These are phyloP conservation scores for Fraxinus albicans DNA, from an alignment of 305 asterid species.

Conservation along the genomic window DNA sequence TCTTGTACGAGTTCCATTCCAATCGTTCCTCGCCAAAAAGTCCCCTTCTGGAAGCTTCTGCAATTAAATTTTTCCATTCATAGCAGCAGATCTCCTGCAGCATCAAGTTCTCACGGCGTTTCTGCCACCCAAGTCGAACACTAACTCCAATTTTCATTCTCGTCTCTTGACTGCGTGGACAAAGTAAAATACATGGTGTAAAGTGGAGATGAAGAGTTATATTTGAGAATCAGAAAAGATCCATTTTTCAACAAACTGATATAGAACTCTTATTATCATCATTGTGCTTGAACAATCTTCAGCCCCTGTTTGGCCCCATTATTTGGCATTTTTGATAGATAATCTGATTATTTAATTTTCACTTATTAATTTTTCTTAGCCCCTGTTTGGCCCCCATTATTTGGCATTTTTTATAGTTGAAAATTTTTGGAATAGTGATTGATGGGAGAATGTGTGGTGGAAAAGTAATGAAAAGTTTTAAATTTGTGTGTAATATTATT, in stretches of 20 bases:
- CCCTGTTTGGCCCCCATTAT: too few species aligned
- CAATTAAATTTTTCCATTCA: constrained; percentile 83
- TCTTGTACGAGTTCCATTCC: constrained; percentile 78
- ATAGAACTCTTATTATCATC: background rate
- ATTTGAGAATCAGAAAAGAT: background rate
- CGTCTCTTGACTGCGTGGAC: constrained; percentile 62
- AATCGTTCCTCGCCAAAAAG: constrained; percentile 66
- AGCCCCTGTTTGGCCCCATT: too few species aligned
- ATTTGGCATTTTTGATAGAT: too few species aligned
- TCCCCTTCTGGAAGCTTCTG: constrained; percentile 63
- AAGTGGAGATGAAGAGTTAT: background rate
- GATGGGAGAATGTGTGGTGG: too few species aligned
- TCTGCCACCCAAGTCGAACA: constrained; percentile 89
- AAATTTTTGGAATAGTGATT: too few species aligned
- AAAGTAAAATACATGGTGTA: background rate
- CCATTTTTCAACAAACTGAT: background rate
- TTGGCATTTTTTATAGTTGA: too few species aligned
- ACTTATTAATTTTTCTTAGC: too few species aligned
- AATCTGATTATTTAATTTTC: too few species aligned
- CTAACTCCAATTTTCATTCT: constrained; percentile 72
- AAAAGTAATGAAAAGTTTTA: too few species aligned
- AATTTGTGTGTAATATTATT: too few species aligned
- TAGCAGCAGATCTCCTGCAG: constrained; percentile 73
- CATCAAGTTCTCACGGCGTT: constrained; percentile 60
- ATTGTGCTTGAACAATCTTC: background rate